Evolutionary conservation across 352 stramenopile species (phyloP).

Genomic region (Phytophthora pini): DNA sequence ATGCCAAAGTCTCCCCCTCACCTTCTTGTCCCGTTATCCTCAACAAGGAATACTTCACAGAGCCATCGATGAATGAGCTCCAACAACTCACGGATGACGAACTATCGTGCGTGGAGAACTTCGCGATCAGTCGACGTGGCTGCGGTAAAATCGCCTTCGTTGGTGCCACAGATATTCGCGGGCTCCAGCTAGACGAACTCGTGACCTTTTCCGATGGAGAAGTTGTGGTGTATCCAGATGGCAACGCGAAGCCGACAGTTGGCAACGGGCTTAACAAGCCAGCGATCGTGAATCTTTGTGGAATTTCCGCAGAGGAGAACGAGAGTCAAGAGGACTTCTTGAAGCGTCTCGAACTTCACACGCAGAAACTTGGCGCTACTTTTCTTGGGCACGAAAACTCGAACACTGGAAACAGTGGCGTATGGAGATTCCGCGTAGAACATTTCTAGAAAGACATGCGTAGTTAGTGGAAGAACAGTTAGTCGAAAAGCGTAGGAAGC

Average conservation of each 20-base stretch:
- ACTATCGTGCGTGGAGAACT: constrained; percentile 47
- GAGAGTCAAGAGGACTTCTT: constrained; percentile 37
- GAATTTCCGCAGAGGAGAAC: constrained; percentile 34
- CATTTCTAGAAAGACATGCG: constrained; percentile 43
- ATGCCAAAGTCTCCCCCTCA: background rate
- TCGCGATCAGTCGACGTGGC: constrained; percentile 41
- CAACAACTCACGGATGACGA: constrained; percentile 47
- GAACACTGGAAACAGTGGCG: constrained; percentile 18
- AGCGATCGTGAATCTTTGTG: constrained; percentile 45
- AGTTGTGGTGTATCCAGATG: constrained; percentile 56
- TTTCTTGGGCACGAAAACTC: constrained; percentile 44
- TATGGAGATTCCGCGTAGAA: constrained; percentile 59
- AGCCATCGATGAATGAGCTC: constrained; percentile 40
- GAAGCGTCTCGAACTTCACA: constrained; percentile 46
- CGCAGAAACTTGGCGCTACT: constrained; percentile 36
- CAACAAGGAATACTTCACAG: constrained; percentile 49
- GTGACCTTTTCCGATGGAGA: constrained; percentile 44
- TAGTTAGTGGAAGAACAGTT: constrained; percentile 12
- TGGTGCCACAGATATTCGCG: constrained; percentile 47
- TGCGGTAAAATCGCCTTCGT: constrained; percentile 53
- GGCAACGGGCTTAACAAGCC: constrained; percentile 55
- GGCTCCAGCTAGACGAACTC: constrained; percentile 54
- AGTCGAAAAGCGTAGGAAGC: background rate
- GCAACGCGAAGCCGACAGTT: constrained; percentile 47
- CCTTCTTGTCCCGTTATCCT: constrained; percentile 36